A percentile compares a stretch with the other conserved stretches of the same genome.
Evolutionary conservation across 306 rosid genomes (phyloP).

Genomic region (Crotalaria pallida): DNA sequence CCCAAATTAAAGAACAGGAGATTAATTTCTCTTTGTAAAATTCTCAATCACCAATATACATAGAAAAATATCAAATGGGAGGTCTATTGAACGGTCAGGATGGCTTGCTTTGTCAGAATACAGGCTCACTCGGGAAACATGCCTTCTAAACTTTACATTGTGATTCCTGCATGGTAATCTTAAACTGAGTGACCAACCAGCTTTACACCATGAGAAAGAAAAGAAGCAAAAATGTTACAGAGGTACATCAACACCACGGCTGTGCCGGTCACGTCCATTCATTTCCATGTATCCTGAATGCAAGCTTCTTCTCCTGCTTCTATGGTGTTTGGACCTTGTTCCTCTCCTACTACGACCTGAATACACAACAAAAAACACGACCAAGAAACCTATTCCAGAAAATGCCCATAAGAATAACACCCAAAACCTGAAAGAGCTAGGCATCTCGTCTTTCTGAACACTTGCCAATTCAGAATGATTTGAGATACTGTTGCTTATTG

Average conservation of each 20-base stretch:
- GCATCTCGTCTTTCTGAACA: constrained; percentile 44
- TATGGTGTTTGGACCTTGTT: constrained; percentile 46
- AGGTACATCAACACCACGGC: constrained; percentile 39
- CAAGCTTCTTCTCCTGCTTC: constrained; percentile 63
- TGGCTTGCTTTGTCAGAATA: constrained; percentile 9
- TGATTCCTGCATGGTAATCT: constrained; percentile 7
- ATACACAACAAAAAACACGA: constrained; percentile 38
- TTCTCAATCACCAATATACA: constrained; percentile 14
- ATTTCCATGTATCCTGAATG: constrained; percentile 51
- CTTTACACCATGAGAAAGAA: constrained; percentile 9
- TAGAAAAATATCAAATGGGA: neutral
- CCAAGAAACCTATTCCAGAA: constrained; percentile 74
- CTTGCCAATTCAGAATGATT: constrained; percentile 24
- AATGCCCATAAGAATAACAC: constrained; percentile 66
- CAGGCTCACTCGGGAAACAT: neutral
- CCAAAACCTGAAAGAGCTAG: constrained; percentile 75
- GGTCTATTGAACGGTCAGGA: neutral
- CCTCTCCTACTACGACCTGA: constrained; percentile 61
- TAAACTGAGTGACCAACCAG: neutral
- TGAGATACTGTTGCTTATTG: constrained; percentile 18
- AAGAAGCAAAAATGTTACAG: constrained; percentile 15
- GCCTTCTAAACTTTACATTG: constrained; percentile 5
- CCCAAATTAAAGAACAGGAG: constrained; percentile 18
- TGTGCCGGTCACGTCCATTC: constrained; percentile 59
- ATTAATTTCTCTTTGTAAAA: constrained; percentile 14